Conservation (phyloP, 2,329 filamentous ascomycete species). For the Golovinomyces cichoracearum region DNA sequence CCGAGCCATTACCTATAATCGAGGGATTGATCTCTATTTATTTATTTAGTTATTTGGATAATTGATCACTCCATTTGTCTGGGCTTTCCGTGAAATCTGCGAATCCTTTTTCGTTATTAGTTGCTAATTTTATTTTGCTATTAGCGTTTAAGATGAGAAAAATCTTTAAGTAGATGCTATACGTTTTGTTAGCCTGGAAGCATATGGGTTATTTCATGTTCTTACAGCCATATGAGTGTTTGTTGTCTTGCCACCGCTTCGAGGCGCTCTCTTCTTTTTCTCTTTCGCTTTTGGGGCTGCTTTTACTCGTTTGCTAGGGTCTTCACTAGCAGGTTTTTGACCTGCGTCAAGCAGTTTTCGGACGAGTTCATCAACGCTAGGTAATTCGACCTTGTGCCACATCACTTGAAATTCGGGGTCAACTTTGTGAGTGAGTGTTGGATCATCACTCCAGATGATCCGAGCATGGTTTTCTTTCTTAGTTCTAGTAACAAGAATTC, state of each 20-base stretch:
- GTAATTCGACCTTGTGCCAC: slow-evolving; percentile 61
- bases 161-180: slow-evolving; percentile 10
- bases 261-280: slow-evolving; percentile 16
- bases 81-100: too few relatives aligned
- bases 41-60: too few relatives aligned
- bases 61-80: too few relatives aligned
- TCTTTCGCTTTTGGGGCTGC: slow-evolving; percentile 15
- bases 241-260: slow-evolving; percentile 15
- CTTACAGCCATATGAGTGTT: slow-evolving; percentile 16
- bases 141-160: slow-evolving; percentile 12
- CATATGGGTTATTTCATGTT: neutral
- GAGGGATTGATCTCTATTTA: too few relatives aligned
- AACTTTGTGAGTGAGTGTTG: slow-evolving; percentile 46
- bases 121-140: neutral
- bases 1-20: too few relatives aligned
- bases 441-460: slow-evolving; percentile 73
- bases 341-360: slow-evolving; percentile 17
- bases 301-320: slow-evolving; percentile 16
- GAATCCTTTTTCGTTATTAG: too few relatives aligned
- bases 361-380: slow-evolving; percentile 21
- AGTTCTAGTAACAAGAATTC: slow-evolving; percentile 62
- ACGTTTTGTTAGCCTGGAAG: neutral
- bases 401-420: slow-evolving; percentile 61
- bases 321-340: slow-evolving; percentile 17
- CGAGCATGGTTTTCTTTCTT: slow-evolving; percentile 76